phyloP scores from a whole-genome alignment of 2,329 filamentous ascomycete genomes.

The Diaporthe sp. region DNA sequence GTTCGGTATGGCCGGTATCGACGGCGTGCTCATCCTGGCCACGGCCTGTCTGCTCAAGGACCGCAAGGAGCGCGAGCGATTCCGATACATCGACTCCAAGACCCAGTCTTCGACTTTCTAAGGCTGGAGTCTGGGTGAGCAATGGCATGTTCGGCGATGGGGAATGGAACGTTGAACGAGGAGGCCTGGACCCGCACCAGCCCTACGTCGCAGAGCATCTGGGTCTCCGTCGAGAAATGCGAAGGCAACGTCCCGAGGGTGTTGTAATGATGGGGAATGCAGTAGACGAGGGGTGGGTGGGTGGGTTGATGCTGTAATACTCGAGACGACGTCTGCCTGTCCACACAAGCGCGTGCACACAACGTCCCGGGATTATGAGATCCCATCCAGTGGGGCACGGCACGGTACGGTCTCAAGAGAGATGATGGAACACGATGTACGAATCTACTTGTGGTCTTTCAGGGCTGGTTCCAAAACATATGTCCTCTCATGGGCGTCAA shows the following conservation, averaged over 20 bases:
- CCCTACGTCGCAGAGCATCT: background rate
- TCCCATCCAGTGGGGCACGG: slow-evolving; percentile 3
- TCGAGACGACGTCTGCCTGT: slow-evolving; percentile 26
- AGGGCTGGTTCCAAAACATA: slow-evolving; percentile 21
- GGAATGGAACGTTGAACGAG: background rate
- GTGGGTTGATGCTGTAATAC: slow-evolving; percentile 23
- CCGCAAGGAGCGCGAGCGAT: slow-evolving; percentile 83
- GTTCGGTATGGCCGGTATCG: slow-evolving; percentile 83
- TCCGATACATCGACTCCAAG: slow-evolving; percentile 87
- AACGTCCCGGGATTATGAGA: slow-evolving; percentile 15
- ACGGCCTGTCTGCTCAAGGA: slow-evolving; percentile 85
- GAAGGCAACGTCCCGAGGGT: slow-evolving; percentile 6
- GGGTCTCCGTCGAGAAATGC: slow-evolving; percentile 12
- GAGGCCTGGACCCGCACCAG: background rate
- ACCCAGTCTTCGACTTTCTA: slow-evolving; percentile 66
- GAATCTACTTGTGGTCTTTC: slow-evolving; percentile 19
- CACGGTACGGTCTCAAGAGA: background rate
- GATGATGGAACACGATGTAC: slow-evolving; percentile 16
- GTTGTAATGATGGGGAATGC: slow-evolving; percentile 8
- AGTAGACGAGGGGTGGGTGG: background rate
- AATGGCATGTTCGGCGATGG: background rate
- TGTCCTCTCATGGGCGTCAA: slow-evolving; percentile 3
- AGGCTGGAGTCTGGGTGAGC: slow-evolving; percentile 20
- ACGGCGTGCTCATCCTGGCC: slow-evolving; percentile 77
- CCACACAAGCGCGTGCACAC: background rate